phyloP scores from a whole-genome alignment of 306 rosid genomes.

The Ziziphus jujuba region DNA sequence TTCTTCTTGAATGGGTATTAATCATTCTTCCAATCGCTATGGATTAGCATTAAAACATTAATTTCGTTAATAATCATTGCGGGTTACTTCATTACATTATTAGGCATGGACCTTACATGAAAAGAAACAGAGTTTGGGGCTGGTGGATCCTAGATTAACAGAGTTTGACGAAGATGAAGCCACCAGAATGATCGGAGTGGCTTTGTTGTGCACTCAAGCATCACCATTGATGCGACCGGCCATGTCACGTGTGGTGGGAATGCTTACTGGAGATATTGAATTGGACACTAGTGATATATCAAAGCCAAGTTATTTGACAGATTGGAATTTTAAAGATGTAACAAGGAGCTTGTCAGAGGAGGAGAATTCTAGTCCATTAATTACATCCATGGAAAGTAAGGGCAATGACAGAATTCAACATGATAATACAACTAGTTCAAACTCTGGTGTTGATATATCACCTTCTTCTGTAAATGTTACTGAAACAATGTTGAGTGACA shows the following conservation, averaged over 20 bases:
- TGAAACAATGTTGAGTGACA: not conserved
- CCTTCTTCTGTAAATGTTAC: too few species aligned
- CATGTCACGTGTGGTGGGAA: slow-evolving; percentile 34
- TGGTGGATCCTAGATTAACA: slow-evolving; percentile 17
- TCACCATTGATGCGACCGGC: slow-evolving; percentile 23
- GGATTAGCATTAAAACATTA: not conserved
- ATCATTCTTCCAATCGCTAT: not conserved
- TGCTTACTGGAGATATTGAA: slow-evolving; percentile 26
- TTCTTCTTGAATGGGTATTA: slow-evolving; percentile 33
- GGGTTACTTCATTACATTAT: not conserved
- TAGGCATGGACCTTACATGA: slow-evolving; percentile 31
- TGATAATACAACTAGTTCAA: not conserved
- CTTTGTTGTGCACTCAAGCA: slow-evolving; percentile 32
- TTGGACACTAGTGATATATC: slow-evolving; percentile 6
- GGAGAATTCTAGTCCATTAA: slow-evolving; percentile 1
- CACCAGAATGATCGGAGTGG: slow-evolving; percentile 12
- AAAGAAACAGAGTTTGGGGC: slow-evolving; percentile 8
- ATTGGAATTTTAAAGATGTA: too few species aligned
- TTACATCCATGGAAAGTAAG: not conserved
- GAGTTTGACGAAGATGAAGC: slow-evolving; percentile 21
- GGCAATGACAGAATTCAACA: not conserved
- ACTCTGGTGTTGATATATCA: not conserved
- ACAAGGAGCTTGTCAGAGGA: slow-evolving; percentile 14
- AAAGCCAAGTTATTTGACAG: slow-evolving; percentile 33
- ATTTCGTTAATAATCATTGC: not conserved